Evolutionary conservation across 225 moss, liverwort and hornwort species (phyloP), one percentile per base, ranked within the genome.

Genomic region (Asterella californica): DNA sequence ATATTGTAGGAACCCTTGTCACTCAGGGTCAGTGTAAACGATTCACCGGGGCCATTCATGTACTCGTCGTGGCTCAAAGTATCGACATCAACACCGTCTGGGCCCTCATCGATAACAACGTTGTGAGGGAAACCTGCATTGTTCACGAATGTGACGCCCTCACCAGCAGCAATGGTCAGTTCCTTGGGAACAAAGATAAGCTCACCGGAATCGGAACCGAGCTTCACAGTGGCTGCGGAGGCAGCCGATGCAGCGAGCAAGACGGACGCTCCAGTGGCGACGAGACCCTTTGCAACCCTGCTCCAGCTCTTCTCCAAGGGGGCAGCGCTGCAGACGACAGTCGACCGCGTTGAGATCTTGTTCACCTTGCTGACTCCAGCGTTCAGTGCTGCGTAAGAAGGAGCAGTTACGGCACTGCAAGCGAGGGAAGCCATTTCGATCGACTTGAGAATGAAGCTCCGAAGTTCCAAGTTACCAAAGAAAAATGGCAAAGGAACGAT

Each of bases 121-220:
- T 99, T 99, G 37, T 99, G 97, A 0, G 97, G 94, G 87, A 94
- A 99, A 8, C 90, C 93, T 81, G 82, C 83, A 83, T 94, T 99
- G 87, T 94, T 99, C 52, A 79, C 9, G 84, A 93, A 99, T 5
- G 62, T 83, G 50, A 99, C 61, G 4, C 72, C 0, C 83, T 99
- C 94, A 0, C 94, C 97, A 0, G 85, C 0, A 0, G 85, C 0
- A 0, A 94, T 78, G 0, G 0, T 72, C n/a, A 93, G 0, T 0
- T 29, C 0, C 30, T 24, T 27, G 0, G 97, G 93, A 52, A 4
- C 70, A 75, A 99, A 99, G 0, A 24, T 74, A 0, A 94, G 83
- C 0, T 30, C 36, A 11, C 94, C 97, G 7, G 42, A 69, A 55
- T 93, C 90, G 0, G 61, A 76, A 1, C 97, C 97, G 86, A 99